Percentiles rank a stretch among this genome's conserved stretches.
phyloP scores from a whole-genome alignment of 768 basidiomycete species.

The Lyophyllum shimeji region DNA sequence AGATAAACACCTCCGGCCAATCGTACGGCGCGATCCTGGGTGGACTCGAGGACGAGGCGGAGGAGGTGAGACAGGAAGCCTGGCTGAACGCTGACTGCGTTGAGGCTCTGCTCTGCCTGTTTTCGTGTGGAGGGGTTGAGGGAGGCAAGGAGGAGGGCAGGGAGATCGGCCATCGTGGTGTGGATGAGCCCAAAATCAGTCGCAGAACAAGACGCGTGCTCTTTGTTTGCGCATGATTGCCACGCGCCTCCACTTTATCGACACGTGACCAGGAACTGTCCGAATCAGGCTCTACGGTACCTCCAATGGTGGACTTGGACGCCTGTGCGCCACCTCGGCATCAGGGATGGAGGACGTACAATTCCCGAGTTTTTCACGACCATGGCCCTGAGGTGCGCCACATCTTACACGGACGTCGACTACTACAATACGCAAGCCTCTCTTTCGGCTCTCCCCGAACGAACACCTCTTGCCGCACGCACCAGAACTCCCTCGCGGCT shows the following conservation, averaged over 20 bases:
- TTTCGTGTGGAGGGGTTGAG: slow-evolving; percentile 69
- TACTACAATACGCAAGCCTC: too few relatives aligned
- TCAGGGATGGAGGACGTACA: too few relatives aligned
- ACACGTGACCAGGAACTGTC: too few relatives aligned
- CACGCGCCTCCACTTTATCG: slow-evolving; percentile 8
- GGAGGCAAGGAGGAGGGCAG: slow-evolving; percentile 70
- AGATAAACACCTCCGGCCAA: slow-evolving; percentile 88
- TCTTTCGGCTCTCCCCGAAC: too few relatives aligned
- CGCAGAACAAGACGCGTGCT: slow-evolving; percentile 15
- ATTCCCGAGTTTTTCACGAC: too few relatives aligned
- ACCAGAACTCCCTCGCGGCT: too few relatives aligned
- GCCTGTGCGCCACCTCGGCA: too few relatives aligned
- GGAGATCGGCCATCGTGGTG: slow-evolving; percentile 59
- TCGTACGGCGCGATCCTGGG: slow-evolving; percentile 67
- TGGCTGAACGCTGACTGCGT: slow-evolving; percentile 61
- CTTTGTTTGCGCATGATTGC: slow-evolving; percentile 12
- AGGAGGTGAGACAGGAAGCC: slow-evolving; percentile 84
- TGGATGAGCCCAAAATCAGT: background rate
- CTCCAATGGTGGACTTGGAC: too few relatives aligned
- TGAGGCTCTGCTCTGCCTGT: slow-evolving; percentile 78
- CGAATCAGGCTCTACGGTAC: too few relatives aligned
- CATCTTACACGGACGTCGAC: too few relatives aligned
- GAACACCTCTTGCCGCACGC: too few relatives aligned
- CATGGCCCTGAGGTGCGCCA: too few relatives aligned
- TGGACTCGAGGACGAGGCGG: slow-evolving; percentile 69